Evolutionary conservation across 1,284 basidiomycete species (phyloP), one percentile per base, ranked within the genome.

Genomic region (Ceratobasidium sp.): DNA sequence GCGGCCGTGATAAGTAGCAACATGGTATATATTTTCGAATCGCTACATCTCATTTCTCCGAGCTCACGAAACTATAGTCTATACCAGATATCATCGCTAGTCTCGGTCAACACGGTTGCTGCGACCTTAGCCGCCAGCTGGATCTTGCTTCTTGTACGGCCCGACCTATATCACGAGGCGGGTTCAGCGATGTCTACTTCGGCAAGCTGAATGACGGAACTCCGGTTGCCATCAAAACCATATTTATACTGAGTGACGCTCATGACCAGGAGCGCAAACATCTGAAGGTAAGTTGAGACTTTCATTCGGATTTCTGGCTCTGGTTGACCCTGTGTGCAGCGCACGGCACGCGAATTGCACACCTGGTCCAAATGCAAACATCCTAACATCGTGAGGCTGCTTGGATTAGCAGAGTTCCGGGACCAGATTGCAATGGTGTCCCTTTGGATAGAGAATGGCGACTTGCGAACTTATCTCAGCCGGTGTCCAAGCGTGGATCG

Each of bases 331-430:
- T 9, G 4, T 57, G 11, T 32, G 13, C 25, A 66, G 64, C 43
- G 49, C 15, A 43, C 64, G 11, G 64, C 64, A 19, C 64, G 64
- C n/a, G 64, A 66, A 32, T 17, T 66, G 17, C 32, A 66, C 32
- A 51, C 43, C 2, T 66, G 64, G 64, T 66, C 64, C 22, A 66
- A 66, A 52, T 66, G 64, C 19, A 17, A 51, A 2, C 64, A 66
- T 11, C 64, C 64, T 17, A 17, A 51, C 15, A 25, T 66, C 13
- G 49, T 22, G 17, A 29, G 7, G 25, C 25, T 66, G 19, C 44
- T 66, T 15, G 64, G 64, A 2, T 32, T 66, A 19, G 64, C 43
- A 5, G 49, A 66, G 17, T 66, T 66, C 32, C 64, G 25, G 0
- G 64, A 29, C 2, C 44, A 46, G 49, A 46, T 66, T 17, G 64